Evolutionary conservation across 1,284 basidiomycete species (phyloP), one percentile per base, ranked within the genome.

Genomic region (Trametes versicolor): DNA sequence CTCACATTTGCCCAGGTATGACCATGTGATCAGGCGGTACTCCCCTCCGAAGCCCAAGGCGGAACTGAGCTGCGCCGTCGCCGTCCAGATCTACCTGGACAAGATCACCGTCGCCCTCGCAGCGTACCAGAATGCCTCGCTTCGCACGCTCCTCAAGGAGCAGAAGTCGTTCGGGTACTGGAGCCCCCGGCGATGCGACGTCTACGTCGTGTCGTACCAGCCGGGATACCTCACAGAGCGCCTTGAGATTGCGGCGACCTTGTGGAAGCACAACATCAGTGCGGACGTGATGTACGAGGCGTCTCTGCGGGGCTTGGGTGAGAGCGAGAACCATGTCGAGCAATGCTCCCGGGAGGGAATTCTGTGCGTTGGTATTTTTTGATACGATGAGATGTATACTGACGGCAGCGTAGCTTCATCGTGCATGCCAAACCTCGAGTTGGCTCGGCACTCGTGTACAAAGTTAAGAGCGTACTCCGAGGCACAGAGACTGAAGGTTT

Each of bases 261-360:
- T 96, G 27, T 96, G 95, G 94, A 84, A 88, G 67, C 84, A 93
- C 71, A 87, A 87, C 57, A 95, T 96, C 73, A 92, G 92, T 67
- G 91, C 94, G 0, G 95, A 96, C 77, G 79, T 96, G 65, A 94
- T 95, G 88, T 96, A 96, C 72, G 93, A 94, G 66, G 83, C 84
- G 6, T 89, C 86, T 12, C 75, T 94, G 48, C 79, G 80, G 2
- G 87, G 88, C 64, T 57, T 62, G 61, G 75, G 79, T 7, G 88
- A 90, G 59, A 82, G 86, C 65, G 90, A 91, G 76, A 87, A 84
- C 62, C 83, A 90, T 69, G 76, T 87, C 21, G 89, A 91, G 50
- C 77, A 85, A 34, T 94, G 92, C 72, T 78, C 79, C n/a, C 79
- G 87, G 25, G 92, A 94, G 75, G 92, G 93, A 15, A 93, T 94